Base-by-base conservation (phyloP, 208 protist genomes). In the Lotmaria passim region DNA sequence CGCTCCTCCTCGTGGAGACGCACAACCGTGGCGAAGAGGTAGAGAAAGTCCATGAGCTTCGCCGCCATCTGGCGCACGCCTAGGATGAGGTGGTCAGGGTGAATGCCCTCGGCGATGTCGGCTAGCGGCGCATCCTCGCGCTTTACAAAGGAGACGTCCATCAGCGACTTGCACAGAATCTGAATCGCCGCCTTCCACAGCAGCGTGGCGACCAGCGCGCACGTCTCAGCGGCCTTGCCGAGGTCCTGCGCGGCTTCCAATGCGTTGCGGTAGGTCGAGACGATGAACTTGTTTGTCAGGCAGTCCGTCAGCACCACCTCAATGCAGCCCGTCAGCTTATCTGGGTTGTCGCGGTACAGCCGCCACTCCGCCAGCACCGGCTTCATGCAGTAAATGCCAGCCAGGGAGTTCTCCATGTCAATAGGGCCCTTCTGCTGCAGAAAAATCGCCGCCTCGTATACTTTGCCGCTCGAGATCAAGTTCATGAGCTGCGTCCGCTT, bases 41-140 rank as follows among this genome's bases (percentile, higher is more conserved):
- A 90, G 21, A 94, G 60, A 50, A 93, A 93, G 73, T 96, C 91
- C 79, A 90, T 84, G 48, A 91, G 60, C 47, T 81, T 83, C 8
- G 88, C 88, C 14, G 74, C 80, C 79, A 93, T 79, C 82, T 93
- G 88, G 57, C 78, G 85, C 28, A 94, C 48, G 47, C 86, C 85
- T 24, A 93, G 62, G 48, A 89, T 67, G 31, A 94, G 72, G 68
- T 93, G 82, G 30, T 91, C 85, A 23, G 88, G 86, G 58, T 93
- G 75, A 38, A 96, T 90, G 55, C 75, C 86, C 47, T 85, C 86
- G 14, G 81, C 88, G 57, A 93, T 84, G 63, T 88, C 82, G 11
- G 81, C 70, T 21, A 94, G 82, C 39, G 82, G 57, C 10, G 82
- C 84, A 24, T 77, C 66, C n/a, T 90, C 83, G 28, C 62, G 33